phyloP scores from a whole-genome alignment of 164 flowering plant species.

The Umbilicus rupestris region DNA sequence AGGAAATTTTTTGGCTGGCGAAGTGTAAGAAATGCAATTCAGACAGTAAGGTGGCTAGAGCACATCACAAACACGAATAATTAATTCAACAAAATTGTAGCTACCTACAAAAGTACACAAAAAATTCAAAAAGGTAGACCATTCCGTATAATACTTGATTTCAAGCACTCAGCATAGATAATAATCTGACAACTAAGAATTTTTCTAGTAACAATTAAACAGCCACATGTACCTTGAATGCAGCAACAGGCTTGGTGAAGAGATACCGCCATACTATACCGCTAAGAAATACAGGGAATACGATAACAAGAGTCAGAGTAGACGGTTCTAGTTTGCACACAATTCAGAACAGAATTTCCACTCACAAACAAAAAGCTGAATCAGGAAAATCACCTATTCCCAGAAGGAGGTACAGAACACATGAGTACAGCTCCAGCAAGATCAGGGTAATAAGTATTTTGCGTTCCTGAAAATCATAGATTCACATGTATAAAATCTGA shows the following conservation, averaged over 20 bases:
- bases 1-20: not conserved
- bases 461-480: constrained; percentile 19
- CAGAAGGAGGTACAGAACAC: constrained; percentile 93
- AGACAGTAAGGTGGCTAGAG: not conserved
- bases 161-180: not conserved
- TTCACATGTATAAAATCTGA: not conserved
- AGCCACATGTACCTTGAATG: constrained; percentile 59
- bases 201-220: not conserved
- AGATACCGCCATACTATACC: constrained; percentile 82
- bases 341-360: constrained; percentile 47
- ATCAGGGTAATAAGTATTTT: constrained; percentile 23
- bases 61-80: not conserved
- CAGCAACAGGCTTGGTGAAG: constrained; percentile 77
- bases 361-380: constrained; percentile 79
- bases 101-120: no score
- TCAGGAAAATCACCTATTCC: constrained; percentile 52
- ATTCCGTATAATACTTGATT: not conserved
- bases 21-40: not conserved
- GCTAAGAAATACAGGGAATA: constrained; percentile 28
- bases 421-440: constrained; percentile 69
- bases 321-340: not conserved
- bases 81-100: not conserved
- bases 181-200: not conserved
- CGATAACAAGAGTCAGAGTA: constrained; percentile 5
- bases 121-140: not conserved